Evolutionary conservation across 495 filamentous ascomycete species (phyloP).

Genomic region (Aspergillus coremiiformis): DNA sequence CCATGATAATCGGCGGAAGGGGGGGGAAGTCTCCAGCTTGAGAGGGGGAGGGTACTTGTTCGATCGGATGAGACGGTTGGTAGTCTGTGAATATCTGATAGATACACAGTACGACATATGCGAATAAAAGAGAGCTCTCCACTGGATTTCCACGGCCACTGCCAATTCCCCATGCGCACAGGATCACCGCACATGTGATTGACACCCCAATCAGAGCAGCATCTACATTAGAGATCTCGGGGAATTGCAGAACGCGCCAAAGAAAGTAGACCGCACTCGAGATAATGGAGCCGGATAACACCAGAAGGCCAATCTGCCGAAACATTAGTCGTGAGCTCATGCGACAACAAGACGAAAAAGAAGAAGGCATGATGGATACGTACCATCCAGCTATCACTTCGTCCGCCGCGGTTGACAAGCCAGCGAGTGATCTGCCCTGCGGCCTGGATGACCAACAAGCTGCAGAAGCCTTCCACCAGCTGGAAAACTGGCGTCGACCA

Average conservation of each 20-base stretch:
- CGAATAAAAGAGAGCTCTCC: slow-evolving; percentile 91
- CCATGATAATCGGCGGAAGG: slow-evolving; percentile 94
- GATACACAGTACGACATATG: slow-evolving; percentile 92
- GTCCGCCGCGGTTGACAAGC: slow-evolving; percentile 79
- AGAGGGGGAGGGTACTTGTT: slow-evolving; percentile 45
- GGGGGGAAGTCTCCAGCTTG: slow-evolving; percentile 80
- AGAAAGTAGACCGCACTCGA: slow-evolving; percentile 94
- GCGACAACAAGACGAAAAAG: slow-evolving; percentile 6
- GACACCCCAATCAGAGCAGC: slow-evolving; percentile 87
- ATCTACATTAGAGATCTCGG: slow-evolving; percentile 87
- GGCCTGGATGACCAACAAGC: slow-evolving; percentile 88
- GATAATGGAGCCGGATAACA: slow-evolving; percentile 81
- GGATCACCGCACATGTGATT: slow-evolving; percentile 82
- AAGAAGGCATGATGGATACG: slow-evolving; percentile 22
- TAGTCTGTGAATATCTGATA: slow-evolving; percentile 99
- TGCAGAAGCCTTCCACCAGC: slow-evolving; percentile 91
- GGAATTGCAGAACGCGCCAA: slow-evolving; percentile 89
- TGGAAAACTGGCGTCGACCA: slow-evolving; percentile 97
- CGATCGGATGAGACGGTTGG: slow-evolving; percentile 60
- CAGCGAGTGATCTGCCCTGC: slow-evolving; percentile 91
- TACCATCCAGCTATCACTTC: slow-evolving; percentile 97
- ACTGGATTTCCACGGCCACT: slow-evolving; percentile 92
- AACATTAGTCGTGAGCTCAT: slow-evolving; percentile 12
- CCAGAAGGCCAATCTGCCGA: slow-evolving; percentile 72
- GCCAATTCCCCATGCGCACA: slow-evolving; percentile 90